These are phyloP conservation scores for Hypsizygus marmoreus DNA, from an alignment of 768 basidiomycete genomes.

Conservation along the genomic window DNA sequence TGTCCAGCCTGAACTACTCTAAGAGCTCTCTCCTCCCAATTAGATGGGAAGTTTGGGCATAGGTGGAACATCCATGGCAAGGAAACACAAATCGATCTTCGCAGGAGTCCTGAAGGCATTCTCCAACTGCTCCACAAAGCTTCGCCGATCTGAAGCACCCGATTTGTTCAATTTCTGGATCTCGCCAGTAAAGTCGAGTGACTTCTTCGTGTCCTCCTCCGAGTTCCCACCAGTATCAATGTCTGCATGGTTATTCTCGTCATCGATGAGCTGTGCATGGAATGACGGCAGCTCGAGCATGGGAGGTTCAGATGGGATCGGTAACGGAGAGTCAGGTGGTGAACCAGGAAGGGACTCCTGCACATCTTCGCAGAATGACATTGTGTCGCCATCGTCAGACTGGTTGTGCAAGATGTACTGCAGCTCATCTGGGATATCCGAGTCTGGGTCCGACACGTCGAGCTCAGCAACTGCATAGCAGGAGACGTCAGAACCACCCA, in stretches of 20 bases:
- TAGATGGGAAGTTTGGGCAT: constrained; percentile 50
- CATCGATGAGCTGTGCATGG: constrained; percentile 47
- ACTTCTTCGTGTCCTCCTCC: constrained; percentile 75
- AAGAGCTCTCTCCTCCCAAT: constrained; percentile 10
- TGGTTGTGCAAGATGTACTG: constrained; percentile 55
- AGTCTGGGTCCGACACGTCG: constrained; percentile 66
- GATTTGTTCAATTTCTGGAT: constrained; percentile 68
- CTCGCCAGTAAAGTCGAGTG: constrained; percentile 85
- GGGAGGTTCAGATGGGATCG: constrained; percentile 23
- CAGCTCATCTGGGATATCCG: constrained; percentile 81
- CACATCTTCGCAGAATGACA: constrained; percentile 23
- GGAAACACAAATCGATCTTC: constrained; percentile 56
- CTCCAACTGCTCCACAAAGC: constrained; percentile 84
- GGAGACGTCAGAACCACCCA: constrained; percentile 60
- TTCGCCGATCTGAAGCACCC: constrained; percentile 65
- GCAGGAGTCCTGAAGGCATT: constrained; percentile 78
- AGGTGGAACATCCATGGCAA: constrained; percentile 47
- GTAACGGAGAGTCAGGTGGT: constrained; percentile 44
- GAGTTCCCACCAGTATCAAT: constrained; percentile 41
- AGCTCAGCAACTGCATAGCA: constrained; percentile 43
- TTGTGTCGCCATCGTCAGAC: constrained; percentile 43
- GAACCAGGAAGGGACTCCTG: constrained; percentile 40
- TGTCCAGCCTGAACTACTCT: constrained; percentile 19
- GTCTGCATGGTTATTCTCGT: constrained; percentile 40
- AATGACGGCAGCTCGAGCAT: constrained; percentile 37